Evolutionary conservation across 495 filamentous ascomycete species (phyloP), one percentile per base, ranked within the genome.

Genomic region (Talaromyces trachyspermus): DNA sequence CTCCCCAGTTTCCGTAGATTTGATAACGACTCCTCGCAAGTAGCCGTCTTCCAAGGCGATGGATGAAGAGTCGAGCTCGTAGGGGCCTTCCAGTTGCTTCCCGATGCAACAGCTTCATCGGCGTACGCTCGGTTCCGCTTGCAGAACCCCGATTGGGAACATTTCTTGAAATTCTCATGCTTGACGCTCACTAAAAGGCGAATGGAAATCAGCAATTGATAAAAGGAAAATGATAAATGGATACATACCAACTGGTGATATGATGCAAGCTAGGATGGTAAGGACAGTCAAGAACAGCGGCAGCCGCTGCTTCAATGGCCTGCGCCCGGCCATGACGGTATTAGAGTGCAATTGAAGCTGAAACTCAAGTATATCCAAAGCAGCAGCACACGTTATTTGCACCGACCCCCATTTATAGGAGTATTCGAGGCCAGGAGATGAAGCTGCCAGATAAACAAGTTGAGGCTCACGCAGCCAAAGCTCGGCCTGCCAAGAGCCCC

Each of bases 121-220:
- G 94, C 94, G 58, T 83, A 87, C 22, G 80, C 85, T 60, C 91
- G 82, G 64, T 95, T 96, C 48, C 92, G 88, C 59, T 86, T 88
- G 66, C 94, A 97, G 73, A 97, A 98, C 47, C 92, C 92, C 0
- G 90, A 89, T 63, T 98, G 92, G 29, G 78, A 68, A 69, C 92
- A 98, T 50, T 82, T 95, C 59, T 97, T 98, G 76, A 96, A 97
- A 55, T 90, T 88, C 54, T 94, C 84, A 54, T 95, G 85, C 67
- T 98, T 97, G 15, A 98, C 94, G 56, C 76, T 67, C 46, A 79
- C 89, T 92, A 60, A 19, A 53, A 37, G 43, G 7, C 18, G 9
- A 42, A 9, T 24, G 8, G 10, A 3, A 12, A 22, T 42, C 15
- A 36, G 20, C 9, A 24, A 26, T 23, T 26, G 19, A 42, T 1